A percentile compares a stretch with the other conserved stretches of the same genome.
Conservation (phyloP, 805 yeast species). For the Ascoidea rubescens region DNA sequence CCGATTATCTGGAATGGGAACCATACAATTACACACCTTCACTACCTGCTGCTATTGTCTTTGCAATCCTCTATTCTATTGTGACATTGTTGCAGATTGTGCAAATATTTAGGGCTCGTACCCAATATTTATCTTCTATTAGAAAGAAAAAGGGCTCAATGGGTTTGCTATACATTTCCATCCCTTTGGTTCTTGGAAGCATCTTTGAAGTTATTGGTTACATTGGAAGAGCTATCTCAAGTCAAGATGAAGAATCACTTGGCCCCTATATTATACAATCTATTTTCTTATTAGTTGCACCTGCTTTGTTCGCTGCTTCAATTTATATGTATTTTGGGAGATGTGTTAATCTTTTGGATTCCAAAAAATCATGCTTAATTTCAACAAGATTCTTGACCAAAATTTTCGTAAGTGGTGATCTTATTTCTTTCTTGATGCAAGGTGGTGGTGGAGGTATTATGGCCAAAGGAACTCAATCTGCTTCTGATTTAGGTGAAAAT, state of each 20-base stretch:
- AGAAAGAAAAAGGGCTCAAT: too few species aligned
- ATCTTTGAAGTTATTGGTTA: not conserved
- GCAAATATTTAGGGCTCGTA: too few species aligned
- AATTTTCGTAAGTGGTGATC: conserved; percentile 20
- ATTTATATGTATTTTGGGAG: conserved; percentile 20
- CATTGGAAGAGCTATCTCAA: not conserved
- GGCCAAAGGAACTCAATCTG: conserved; percentile 5
- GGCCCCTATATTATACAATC: conserved; percentile 16
- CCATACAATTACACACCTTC: not conserved
- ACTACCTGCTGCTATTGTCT: not conserved
- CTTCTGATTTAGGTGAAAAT: conserved; percentile 11
- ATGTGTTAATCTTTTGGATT: conserved; percentile 12
- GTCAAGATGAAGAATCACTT: not conserved
- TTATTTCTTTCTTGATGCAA: conserved; percentile 18
- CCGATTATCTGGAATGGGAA: too few species aligned
- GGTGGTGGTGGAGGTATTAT: conserved; percentile 20
- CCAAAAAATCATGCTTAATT: conserved; percentile 12
- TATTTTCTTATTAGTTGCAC: conserved; percentile 17
- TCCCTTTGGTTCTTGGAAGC: conserved; percentile 1
- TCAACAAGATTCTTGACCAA: conserved; percentile 15
- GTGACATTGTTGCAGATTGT: not conserved
- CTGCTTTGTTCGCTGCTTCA: conserved; percentile 19
- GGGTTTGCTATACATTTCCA: not conserved
- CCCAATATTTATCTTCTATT: too few species aligned
- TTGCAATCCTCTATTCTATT: not conserved